These are phyloP conservation scores for Mucor saturninus DNA, from an alignment of 371 early-diverging fungal species.

Conservation along the genomic window DNA sequence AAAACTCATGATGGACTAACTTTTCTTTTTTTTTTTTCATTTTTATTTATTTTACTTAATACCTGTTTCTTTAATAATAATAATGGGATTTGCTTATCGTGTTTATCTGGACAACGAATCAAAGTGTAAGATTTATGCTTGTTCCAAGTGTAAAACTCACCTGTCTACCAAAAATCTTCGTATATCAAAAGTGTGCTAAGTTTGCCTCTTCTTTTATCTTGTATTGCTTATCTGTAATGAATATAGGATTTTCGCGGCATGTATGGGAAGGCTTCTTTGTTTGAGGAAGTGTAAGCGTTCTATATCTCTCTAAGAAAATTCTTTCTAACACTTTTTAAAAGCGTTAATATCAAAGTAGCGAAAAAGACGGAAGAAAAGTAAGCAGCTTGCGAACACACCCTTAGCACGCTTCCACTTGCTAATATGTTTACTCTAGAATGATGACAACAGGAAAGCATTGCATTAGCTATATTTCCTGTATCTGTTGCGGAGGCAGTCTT, in stretches of 20 bases:
- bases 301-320: too few species aligned
- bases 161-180: conserved; percentile 66
- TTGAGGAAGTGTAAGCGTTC: conserved; percentile 56
- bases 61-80: neutral
- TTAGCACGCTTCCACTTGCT: neutral
- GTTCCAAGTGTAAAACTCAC: conserved; percentile 76
- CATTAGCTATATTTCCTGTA: conserved; percentile 68
- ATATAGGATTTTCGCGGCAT: conserved; percentile 65
- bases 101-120: conserved; percentile 56
- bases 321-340: neutral
- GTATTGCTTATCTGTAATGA: neutral
- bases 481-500: conserved; percentile 59
- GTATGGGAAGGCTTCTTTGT: conserved; percentile 69
- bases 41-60: neutral
- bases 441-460: conserved; percentile 78
- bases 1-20: conserved; percentile 3
- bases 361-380: conserved; percentile 10
- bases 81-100: conserved; percentile 65
- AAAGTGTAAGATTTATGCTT: conserved; percentile 54
- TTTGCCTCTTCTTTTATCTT: conserved; percentile 5
- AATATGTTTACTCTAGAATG: conserved; percentile 43
- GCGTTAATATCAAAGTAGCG: conserved; percentile 15
- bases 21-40: conserved; percentile 10
- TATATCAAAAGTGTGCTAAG: conserved; percentile 62
- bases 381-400: conserved; percentile 36